Evolutionary conservation across 2,329 filamentous ascomycete genomes (phyloP).

Genomic region (Verticillium isaacii): DNA sequence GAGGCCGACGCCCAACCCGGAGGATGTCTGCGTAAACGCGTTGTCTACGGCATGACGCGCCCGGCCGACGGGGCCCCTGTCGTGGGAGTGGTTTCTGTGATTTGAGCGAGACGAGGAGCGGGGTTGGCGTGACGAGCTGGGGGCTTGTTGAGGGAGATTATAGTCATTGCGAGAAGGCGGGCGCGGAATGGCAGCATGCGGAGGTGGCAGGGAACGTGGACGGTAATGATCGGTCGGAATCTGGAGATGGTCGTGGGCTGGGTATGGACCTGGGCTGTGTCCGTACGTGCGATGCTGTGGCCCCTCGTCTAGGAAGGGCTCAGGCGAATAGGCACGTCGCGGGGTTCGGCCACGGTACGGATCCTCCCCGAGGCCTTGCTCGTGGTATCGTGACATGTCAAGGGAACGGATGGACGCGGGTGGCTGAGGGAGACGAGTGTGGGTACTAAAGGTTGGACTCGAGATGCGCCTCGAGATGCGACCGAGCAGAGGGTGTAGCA

Average conservation of each 20-base stretch:
- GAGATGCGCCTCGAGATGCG: not conserved
- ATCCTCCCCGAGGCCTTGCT: slow-evolving; percentile 23
- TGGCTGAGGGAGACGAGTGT: not conserved
- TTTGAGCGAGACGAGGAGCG: slow-evolving; percentile 11
- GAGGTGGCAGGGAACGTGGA: slow-evolving; percentile 13
- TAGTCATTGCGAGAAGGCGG: slow-evolving; percentile 3
- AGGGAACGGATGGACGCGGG: no score
- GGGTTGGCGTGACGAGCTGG: slow-evolving; percentile 13
- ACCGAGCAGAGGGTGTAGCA: not conserved
- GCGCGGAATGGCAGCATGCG: not conserved
- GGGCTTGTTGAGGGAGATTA: not conserved
- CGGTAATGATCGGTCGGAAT: slow-evolving; percentile 3
- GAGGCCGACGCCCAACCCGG: slow-evolving; percentile 46
- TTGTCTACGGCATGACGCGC: slow-evolving; percentile 36
- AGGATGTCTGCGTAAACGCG: slow-evolving; percentile 42
- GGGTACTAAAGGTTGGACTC: not conserved
- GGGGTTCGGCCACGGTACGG: slow-evolving; percentile 15
- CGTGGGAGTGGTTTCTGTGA: not conserved
- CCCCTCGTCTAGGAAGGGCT: slow-evolving; percentile 17
- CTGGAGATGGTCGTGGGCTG: slow-evolving; percentile 2
- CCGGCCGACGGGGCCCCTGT: slow-evolving; percentile 30
- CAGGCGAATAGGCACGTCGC: slow-evolving; percentile 22
- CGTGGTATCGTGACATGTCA: slow-evolving; percentile 20
- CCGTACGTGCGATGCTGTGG: slow-evolving; percentile 1
- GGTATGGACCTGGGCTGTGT: slow-evolving; percentile 1